Evolutionary conservation across 306 rosid species (phyloP).

Genomic region (Pterocarpus macrocarpus): DNA sequence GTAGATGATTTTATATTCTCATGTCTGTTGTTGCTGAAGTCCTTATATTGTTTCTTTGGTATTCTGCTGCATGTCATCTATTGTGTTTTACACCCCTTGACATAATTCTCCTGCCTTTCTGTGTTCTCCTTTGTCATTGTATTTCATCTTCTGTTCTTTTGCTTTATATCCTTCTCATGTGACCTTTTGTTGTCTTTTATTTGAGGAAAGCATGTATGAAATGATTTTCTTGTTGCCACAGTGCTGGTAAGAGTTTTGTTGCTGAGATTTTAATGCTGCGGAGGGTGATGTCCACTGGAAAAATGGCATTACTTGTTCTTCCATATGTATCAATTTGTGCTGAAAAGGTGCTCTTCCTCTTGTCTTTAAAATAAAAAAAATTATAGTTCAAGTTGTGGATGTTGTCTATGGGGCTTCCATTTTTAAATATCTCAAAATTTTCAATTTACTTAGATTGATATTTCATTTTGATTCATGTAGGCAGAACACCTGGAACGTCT

Average conservation of each 20-base stretch:
- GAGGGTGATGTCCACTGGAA: slow-evolving; percentile 79
- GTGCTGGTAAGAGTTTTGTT: slow-evolving; percentile 99
- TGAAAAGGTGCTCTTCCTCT: slow-evolving; percentile 76
- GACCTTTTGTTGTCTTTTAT: slow-evolving; percentile 7
- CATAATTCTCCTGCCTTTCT: slow-evolving; percentile 1
- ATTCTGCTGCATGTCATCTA: slow-evolving; percentile 26
- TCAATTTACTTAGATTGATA: slow-evolving; percentile 9
- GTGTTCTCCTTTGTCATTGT: slow-evolving; percentile 1
- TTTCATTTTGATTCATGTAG: slow-evolving; percentile 59
- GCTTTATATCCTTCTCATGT: slow-evolving; percentile 6
- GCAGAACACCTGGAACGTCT: slow-evolving; percentile 91
- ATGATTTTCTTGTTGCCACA: slow-evolving; percentile 59
- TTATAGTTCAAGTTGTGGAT: slow-evolving; percentile 28
- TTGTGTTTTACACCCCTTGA: slow-evolving; percentile 28
- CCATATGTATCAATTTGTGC: slow-evolving; percentile 98
- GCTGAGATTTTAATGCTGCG: slow-evolving; percentile 96
- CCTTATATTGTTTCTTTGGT: slow-evolving; percentile 31
- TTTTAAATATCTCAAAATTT: slow-evolving; percentile 29
- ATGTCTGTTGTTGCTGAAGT: slow-evolving; percentile 29
- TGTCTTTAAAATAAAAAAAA: not conserved
- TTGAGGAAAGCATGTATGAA: slow-evolving; percentile 37
- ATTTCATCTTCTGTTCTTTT: not conserved
- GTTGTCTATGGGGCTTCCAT: slow-evolving; percentile 30
- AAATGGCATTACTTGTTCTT: slow-evolving; percentile 93
- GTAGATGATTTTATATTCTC: slow-evolving; percentile 11